Conservation (phyloP, 768 basidiomycete genomes). For the Boletus reticuloceps region DNA sequence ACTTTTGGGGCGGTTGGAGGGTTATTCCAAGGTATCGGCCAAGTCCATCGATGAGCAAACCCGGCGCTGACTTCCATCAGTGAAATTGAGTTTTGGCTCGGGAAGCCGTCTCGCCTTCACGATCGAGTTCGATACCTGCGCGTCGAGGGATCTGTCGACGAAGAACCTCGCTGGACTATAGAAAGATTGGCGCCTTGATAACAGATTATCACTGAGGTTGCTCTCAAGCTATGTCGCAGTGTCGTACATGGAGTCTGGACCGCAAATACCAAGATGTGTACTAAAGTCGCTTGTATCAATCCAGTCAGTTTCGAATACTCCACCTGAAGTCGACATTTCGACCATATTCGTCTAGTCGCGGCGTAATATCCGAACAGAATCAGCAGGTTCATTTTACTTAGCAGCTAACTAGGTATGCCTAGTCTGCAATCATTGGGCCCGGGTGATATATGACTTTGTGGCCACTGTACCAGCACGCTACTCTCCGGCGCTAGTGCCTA, state of each 20-base stretch:
- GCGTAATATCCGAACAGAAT: neutral
- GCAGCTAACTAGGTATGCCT: no score
- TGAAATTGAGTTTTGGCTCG: constrained; percentile 97
- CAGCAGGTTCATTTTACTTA: neutral
- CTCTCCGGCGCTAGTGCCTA: neutral
- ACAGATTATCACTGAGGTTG: neutral
- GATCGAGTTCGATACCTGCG: constrained; percentile 82
- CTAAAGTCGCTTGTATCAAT: neutral
- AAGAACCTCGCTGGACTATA: constrained; percentile 66
- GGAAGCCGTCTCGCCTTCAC: constrained; percentile 90
- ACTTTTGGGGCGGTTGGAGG: constrained; percentile 97
- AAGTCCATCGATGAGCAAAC: neutral
- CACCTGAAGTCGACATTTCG: neutral
- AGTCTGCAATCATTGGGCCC: no score
- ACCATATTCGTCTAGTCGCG: neutral
- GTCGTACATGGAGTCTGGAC: neutral
- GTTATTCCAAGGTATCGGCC: constrained; percentile 75
- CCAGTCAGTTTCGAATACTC: neutral
- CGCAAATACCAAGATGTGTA: constrained; percentile 14
- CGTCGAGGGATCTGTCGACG: constrained; percentile 44
- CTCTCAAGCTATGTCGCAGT: neutral
- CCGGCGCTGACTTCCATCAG: constrained; percentile 38
- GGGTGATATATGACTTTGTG: no score
- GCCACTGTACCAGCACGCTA: neutral
- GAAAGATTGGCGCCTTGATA: constrained; percentile 73